Conservation (phyloP, 306 rosid species). For the Echinosophora koreensis region DNA sequence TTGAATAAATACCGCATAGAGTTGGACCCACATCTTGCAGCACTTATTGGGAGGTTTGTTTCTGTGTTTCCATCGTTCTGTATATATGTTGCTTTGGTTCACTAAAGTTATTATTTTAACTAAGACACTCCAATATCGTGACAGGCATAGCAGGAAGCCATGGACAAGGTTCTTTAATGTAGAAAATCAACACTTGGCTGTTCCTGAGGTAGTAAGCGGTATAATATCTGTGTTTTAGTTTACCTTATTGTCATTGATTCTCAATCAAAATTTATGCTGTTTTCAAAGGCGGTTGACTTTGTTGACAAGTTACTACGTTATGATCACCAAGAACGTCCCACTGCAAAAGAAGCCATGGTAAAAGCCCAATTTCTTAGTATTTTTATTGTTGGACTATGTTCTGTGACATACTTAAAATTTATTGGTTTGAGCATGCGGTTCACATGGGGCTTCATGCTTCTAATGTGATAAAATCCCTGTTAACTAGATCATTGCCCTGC, state of each 20-base stretch:
- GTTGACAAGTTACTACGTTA: slow-evolving; percentile 82
- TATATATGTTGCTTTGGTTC: slow-evolving; percentile 21
- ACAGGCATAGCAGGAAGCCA: slow-evolving; percentile 89
- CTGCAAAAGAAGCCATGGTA: slow-evolving; percentile 98
- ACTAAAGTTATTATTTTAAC: slow-evolving; percentile 19
- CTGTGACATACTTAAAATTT: background rate
- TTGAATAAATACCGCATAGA: slow-evolving; percentile 81
- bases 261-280: slow-evolving; percentile 27
- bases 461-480: background rate
- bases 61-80: slow-evolving; percentile 1
- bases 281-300: slow-evolving; percentile 80
- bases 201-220: slow-evolving; percentile 75
- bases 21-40: slow-evolving; percentile 85
- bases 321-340: slow-evolving; percentile 95
- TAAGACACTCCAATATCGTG: slow-evolving; percentile 19
- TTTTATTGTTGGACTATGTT: background rate
- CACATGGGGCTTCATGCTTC: slow-evolving; percentile 21
- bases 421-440: slow-evolving; percentile 19
- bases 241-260: background rate
- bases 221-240: background rate
- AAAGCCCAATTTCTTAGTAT: slow-evolving; percentile 26
- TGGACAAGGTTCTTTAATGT: slow-evolving; percentile 83
- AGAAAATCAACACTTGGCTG: slow-evolving; percentile 88
- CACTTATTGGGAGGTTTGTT: slow-evolving; percentile 85
- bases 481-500: background rate